These are phyloP conservation scores for Neospermospora avenae DNA, from an alignment of 2,329 filamentous ascomycete species.

Conservation along the genomic window DNA sequence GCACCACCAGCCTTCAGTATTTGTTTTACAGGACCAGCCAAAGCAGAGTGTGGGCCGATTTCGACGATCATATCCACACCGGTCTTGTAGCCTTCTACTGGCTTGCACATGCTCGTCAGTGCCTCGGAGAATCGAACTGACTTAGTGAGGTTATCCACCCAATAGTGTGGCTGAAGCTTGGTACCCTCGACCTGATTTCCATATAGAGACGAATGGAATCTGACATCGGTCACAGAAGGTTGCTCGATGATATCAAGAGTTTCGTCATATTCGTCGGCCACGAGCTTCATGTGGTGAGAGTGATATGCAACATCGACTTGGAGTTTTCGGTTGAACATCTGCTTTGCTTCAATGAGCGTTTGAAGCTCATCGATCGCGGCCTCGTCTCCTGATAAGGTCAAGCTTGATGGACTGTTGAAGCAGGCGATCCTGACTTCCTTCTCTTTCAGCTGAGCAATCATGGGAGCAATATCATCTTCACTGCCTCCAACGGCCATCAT, in stretches of 20 bases:
- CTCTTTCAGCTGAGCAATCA: conserved; percentile 11
- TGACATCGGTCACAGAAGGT: neutral
- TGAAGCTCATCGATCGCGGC: conserved; percentile 19
- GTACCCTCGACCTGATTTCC: conserved; percentile 18
- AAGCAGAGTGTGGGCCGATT: conserved; percentile 35
- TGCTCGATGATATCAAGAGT: conserved; percentile 10
- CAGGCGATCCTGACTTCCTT: conserved; percentile 34
- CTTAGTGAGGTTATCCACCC: conserved; percentile 44
- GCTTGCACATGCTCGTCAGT: conserved; percentile 8
- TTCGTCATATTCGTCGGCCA: conserved; percentile 29
- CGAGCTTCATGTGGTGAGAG: conserved; percentile 34
- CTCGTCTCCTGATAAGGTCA: conserved; percentile 28
- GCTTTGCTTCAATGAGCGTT: conserved; percentile 13
- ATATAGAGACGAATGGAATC: conserved; percentile 17
- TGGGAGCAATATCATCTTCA: conserved; percentile 18
- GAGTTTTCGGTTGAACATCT: conserved; percentile 36
- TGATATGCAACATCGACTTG: conserved; percentile 44
- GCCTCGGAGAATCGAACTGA: conserved; percentile 40
- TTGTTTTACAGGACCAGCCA: conserved; percentile 35
- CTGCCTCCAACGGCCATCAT: conserved; percentile 51
- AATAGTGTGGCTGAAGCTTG: conserved; percentile 39
- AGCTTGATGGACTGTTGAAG: conserved; percentile 30
- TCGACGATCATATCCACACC: conserved; percentile 28
- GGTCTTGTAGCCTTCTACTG: conserved; percentile 21
- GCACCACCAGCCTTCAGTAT: conserved; percentile 42